Evolutionary conservation across 805 yeast genomes (phyloP).

Genomic region (Zygoascus tannicola): DNA sequence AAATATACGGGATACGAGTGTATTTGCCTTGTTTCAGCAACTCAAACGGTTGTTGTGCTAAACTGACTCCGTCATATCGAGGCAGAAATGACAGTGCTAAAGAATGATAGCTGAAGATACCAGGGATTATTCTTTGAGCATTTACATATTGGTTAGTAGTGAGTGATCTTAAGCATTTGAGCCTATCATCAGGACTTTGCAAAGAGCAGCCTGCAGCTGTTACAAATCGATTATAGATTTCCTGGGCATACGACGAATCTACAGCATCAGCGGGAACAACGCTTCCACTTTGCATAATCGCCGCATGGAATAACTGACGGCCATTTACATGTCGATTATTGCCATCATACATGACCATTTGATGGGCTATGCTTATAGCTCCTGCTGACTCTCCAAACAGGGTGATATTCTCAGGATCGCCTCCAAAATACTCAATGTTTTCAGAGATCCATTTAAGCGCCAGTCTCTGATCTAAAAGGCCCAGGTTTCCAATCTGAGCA

Average conservation of each 20-base stretch:
- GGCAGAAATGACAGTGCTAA: slow-evolving; percentile 11
- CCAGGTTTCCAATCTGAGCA: slow-evolving; percentile 28
- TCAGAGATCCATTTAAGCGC: slow-evolving; percentile 40
- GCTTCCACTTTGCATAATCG: slow-evolving; percentile 15
- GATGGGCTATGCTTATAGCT: slow-evolving; percentile 5
- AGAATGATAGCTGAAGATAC: slow-evolving; percentile 4
- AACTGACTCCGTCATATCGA: slow-evolving; percentile 10
- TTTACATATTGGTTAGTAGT: slow-evolving; percentile 6
- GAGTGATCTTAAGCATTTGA: slow-evolving; percentile 8
- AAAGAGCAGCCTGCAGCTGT: slow-evolving; percentile 8
- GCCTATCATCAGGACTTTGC: neutral
- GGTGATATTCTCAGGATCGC: slow-evolving; percentile 35
- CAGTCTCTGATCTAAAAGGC: slow-evolving; percentile 39
- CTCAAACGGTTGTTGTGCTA: slow-evolving; percentile 5
- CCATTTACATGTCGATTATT: slow-evolving; percentile 9
- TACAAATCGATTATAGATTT: slow-evolving; percentile 8
- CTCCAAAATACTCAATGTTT: slow-evolving; percentile 39
- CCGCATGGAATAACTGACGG: slow-evolving; percentile 13
- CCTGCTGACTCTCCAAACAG: slow-evolving; percentile 44
- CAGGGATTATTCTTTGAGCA: slow-evolving; percentile 9
- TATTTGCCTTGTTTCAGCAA: slow-evolving; percentile 7
- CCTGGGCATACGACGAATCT: slow-evolving; percentile 5
- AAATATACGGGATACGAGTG: slow-evolving; percentile 12
- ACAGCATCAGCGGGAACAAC: slow-evolving; percentile 4
- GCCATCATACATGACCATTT: slow-evolving; percentile 10